Base-by-base conservation (phyloP, 2,329 filamentous ascomycete species). In the Colletotrichum sidae region DNA sequence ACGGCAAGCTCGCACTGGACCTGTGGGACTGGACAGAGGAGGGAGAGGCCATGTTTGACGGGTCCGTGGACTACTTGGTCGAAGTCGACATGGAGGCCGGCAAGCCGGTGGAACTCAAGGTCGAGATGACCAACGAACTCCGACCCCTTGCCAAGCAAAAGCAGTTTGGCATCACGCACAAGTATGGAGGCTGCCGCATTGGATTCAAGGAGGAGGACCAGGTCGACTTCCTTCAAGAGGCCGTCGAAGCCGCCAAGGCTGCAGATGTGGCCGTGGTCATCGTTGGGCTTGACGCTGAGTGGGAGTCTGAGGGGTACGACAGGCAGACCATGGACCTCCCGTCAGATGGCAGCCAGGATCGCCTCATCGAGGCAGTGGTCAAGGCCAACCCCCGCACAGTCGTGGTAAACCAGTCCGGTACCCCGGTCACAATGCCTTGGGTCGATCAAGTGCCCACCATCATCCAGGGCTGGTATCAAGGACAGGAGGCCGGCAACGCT, bases 261-360 rank as follows among this genome's bases (percentile, higher is more conserved):
- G 87, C 88, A 0, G 90, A 92, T 71, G 87, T 91, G 12, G 90
- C 90, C 2, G 79, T 93, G 7, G 83, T 93, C 2, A 84, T 92
- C 53, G 86, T 91, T 9, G 90, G 90, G 1, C 81, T 92, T 1
- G 90, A 92, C 73, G 86, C 86, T 6, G 90, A 93, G 73, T 93
- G 90, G 90, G 90, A 93, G 72, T 91, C 89, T 2, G 90, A 92
- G 74, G 90, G 90, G 2, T 91, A 91, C 65, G 90, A 92, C 72
- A 84, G 90, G 51, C 91, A 91, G 73, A 92, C 92, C 70, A 82
- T 93, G 67, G 91, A 90, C 13, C 78, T 92, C 3, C 92, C 91
- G 82, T 82, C 74, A 1, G 73, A 79, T n/a, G 77, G 88, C 55
- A 84, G 86, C 63, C 79, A 89, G 70, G 89, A 92, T 72, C 83